A percentile compares a stretch with the other conserved stretches of the same genome.
Evolutionary conservation across 2,329 filamentous ascomycete genomes (phyloP).

Genomic region (Diaporthe aspalathi): DNA sequence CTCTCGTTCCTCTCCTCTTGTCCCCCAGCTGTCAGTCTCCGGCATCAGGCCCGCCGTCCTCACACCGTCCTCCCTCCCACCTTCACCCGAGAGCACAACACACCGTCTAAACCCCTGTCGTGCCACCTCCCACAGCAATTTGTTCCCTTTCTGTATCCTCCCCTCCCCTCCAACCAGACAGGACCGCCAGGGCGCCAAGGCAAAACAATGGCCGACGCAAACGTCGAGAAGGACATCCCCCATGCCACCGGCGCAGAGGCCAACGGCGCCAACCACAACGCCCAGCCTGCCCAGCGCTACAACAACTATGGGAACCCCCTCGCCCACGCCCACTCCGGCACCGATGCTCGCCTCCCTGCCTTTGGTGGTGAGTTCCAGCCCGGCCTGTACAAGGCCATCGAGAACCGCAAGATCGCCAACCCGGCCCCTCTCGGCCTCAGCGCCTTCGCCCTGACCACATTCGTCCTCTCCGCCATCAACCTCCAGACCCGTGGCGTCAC

Average conservation of each 20-base stretch:
- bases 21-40: not conserved
- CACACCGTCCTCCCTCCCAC: too few species aligned
- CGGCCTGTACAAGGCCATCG: slow-evolving; percentile 71
- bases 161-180: not conserved
- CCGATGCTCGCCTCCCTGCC: slow-evolving; percentile 60
- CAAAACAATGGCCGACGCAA: slow-evolving; percentile 30
- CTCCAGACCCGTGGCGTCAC: slow-evolving; percentile 70
- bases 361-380: slow-evolving; percentile 82
- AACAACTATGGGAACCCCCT: slow-evolving; percentile 56
- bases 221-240: slow-evolving; percentile 35
- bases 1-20: not conserved
- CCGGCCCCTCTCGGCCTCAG: slow-evolving; percentile 81
- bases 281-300: slow-evolving; percentile 44
- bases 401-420: slow-evolving; percentile 81
- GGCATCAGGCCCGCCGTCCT: not conserved
- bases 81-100: too few species aligned
- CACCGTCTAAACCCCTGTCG: slow-evolving; percentile 8
- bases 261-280: slow-evolving; percentile 10
- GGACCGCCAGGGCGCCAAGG: too few species aligned
- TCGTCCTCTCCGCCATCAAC: slow-evolving; percentile 81
- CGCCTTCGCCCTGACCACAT: slow-evolving; percentile 86
- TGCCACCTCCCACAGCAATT: not conserved
- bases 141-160: not conserved
- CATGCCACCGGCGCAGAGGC: slow-evolving; percentile 31
- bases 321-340: slow-evolving; percentile 47